These are phyloP conservation scores for Borealophlyctis nickersoniae DNA, from an alignment of 192 early-diverging fungal species.

Conservation along the genomic window DNA sequence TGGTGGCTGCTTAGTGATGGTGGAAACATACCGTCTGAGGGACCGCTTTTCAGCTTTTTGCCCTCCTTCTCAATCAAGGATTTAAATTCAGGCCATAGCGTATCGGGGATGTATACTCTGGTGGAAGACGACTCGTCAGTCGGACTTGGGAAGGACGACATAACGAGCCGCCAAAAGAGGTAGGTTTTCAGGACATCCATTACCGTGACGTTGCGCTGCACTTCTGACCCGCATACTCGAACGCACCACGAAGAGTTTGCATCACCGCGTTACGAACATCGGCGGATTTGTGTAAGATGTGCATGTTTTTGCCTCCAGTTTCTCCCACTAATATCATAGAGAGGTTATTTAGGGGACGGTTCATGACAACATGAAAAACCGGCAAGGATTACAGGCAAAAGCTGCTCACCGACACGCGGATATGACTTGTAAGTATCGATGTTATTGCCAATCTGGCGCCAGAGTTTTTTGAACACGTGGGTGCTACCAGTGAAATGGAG, in stretches of 20 bases:
- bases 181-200: too few species aligned
- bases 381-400: background rate
- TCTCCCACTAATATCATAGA: slow-evolving; percentile 71
- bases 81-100: slow-evolving; percentile 74
- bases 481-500: slow-evolving; percentile 97
- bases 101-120: slow-evolving; percentile 79
- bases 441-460: slow-evolving; percentile 88
- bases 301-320: slow-evolving; percentile 99
- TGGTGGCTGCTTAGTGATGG: too few species aligned
- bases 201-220: slow-evolving; percentile 92
- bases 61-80: slow-evolving; percentile 60
- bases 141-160: too few species aligned
- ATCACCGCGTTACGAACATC: slow-evolving; percentile 75
- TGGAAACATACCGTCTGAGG: slow-evolving; percentile 58
- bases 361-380: background rate
- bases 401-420: slow-evolving; percentile 70
- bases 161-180: too few species aligned
- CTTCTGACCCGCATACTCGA: slow-evolving; percentile 99
- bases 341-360: slow-evolving; percentile 9
- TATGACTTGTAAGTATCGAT: slow-evolving; percentile 87
- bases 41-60: slow-evolving; percentile 78
- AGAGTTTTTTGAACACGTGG: slow-evolving; percentile 87
- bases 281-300: slow-evolving; percentile 81
- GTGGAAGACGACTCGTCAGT: slow-evolving; percentile 6
- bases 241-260: slow-evolving; percentile 87